These are phyloP conservation scores for Starmerella stigmatis DNA, from an alignment of 805 yeast species.

Conservation along the genomic window DNA sequence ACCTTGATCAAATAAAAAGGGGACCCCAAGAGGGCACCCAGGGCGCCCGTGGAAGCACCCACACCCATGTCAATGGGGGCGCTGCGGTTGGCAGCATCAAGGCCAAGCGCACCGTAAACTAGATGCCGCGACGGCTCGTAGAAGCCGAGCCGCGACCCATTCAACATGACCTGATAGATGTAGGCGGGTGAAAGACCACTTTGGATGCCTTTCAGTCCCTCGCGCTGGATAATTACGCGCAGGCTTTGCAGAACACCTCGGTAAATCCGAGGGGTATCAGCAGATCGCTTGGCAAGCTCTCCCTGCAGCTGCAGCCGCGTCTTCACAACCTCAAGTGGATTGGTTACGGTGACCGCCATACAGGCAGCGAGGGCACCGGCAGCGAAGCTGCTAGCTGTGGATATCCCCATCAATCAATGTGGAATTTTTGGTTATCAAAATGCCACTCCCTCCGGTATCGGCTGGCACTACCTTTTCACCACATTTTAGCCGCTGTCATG, in stretches of 20 bases:
- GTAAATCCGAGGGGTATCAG: slow-evolving; percentile 45
- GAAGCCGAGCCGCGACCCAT: slow-evolving; percentile 88
- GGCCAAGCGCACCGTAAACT: slow-evolving; percentile 46
- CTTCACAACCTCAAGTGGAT: slow-evolving; percentile 89
- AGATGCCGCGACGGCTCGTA: slow-evolving; percentile 75
- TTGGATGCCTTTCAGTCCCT: slow-evolving; percentile 81
- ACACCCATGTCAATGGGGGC: slow-evolving; percentile 61
- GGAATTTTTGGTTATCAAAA: too few relatives aligned
- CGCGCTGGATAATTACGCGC: slow-evolving; percentile 56
- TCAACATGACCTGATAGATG: slow-evolving; percentile 77
- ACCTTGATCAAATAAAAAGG: slow-evolving; percentile 90
- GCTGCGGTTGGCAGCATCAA: slow-evolving; percentile 40
- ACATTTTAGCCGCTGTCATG: too few relatives aligned
- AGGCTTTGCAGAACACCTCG: slow-evolving; percentile 82
- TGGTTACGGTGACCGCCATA: slow-evolving; percentile 93
- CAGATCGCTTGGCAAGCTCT: slow-evolving; percentile 46
- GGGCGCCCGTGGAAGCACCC: slow-evolving; percentile 76
- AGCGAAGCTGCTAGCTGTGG: slow-evolving; percentile 50
- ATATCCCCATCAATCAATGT: slow-evolving; percentile 9
- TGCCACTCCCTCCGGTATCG: background rate
- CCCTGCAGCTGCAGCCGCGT: slow-evolving; percentile 96
- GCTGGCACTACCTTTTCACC: too few relatives aligned
- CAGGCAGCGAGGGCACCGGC: slow-evolving; percentile 96
- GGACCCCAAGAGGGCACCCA: slow-evolving; percentile 83
- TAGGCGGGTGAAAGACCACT: slow-evolving; percentile 86